Base-by-base conservation (phyloP, 2,329 filamentous ascomycete genomes). In the Drechmeria coniospora region DNA sequence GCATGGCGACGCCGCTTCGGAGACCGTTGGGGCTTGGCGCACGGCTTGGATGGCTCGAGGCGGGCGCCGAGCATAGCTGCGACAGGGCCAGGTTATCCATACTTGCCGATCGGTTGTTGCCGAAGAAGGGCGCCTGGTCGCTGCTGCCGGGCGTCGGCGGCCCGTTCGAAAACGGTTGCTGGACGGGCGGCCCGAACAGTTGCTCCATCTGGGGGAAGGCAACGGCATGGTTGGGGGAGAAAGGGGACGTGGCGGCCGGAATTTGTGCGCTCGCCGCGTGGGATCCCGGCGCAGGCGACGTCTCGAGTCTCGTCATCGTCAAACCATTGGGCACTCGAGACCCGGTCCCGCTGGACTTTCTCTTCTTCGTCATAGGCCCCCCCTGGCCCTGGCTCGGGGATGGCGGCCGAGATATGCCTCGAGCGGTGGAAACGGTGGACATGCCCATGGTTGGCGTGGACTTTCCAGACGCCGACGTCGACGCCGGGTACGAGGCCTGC, bases 231-330 rank as follows among this genome's bases (percentile, higher is more conserved):
- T 50, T 61, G 3, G 66, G 56, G 3, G 65, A 61, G 36, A 68
- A 74, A 2, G 69, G 66, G 5, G 67, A 72, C 2, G 61, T 56
- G 3, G 59, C 43, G 30, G 45, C 39, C 35, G 54, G 44, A 42
- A 57, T 44, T 41, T 65, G 44, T 38, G 51, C 33, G 27, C 41
- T 43, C 10, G 42, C 50, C 45, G 37, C 53, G 36, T 50, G 58
- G 36, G 45, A 47, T 37, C 35, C 38, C 30, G 45, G 54, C 34
- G 51, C 53, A 39, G 47, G 62, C 26, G 51, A 57, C 2, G 70
- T 74, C 39, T 90, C 79, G 20, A 90, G 60, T 30, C 73, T 73
- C 2, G 84, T 92, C 84, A 93, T 92, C 6, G 76, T 68, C 40
- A 92, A 54, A 11, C 70, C 74, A 12, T 68, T 73, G 1, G 82